phyloP scores from a whole-genome alignment of 768 basidiomycete species.

The Lyophyllum atratum region DNA sequence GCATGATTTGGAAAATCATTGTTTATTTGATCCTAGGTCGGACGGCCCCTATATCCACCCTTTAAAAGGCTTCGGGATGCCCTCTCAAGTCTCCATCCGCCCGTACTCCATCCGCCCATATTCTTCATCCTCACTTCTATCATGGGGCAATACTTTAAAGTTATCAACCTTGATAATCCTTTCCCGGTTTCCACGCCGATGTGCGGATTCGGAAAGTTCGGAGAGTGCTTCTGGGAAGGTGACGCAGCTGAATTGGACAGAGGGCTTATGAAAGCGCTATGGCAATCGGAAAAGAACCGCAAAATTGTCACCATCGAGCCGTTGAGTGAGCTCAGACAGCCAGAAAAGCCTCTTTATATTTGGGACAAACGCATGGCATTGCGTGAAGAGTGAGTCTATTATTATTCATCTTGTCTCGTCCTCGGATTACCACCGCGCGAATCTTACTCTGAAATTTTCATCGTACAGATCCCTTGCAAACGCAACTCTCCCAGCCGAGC shows the following conservation, averaged over 20 bases:
- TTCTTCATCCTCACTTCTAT: too few relatives aligned
- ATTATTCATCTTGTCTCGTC: background rate
- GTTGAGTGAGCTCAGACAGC: background rate
- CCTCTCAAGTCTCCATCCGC: too few relatives aligned
- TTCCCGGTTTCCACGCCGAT: background rate
- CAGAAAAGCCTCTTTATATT: background rate
- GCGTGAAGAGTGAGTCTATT: too few relatives aligned
- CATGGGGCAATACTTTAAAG: background rate
- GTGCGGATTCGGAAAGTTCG: background rate
- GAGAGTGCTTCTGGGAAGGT: background rate
- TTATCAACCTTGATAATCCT: background rate
- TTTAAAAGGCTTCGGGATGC: too few relatives aligned
- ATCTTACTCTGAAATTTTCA: background rate
- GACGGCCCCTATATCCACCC: too few relatives aligned
- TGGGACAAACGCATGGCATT: too few relatives aligned
- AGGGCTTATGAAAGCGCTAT: background rate
- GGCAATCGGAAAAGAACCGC: background rate
- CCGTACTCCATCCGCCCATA: too few relatives aligned
- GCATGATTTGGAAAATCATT: too few relatives aligned
- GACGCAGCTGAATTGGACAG: too few relatives aligned
- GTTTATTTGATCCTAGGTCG: too few relatives aligned
- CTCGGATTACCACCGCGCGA: too few relatives aligned
- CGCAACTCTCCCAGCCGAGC: background rate
- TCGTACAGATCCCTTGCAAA: too few relatives aligned
- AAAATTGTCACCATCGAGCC: background rate